These are phyloP conservation scores for Amanita fuliginea DNA, from an alignment of 768 basidiomycete genomes.

Conservation along the genomic window DNA sequence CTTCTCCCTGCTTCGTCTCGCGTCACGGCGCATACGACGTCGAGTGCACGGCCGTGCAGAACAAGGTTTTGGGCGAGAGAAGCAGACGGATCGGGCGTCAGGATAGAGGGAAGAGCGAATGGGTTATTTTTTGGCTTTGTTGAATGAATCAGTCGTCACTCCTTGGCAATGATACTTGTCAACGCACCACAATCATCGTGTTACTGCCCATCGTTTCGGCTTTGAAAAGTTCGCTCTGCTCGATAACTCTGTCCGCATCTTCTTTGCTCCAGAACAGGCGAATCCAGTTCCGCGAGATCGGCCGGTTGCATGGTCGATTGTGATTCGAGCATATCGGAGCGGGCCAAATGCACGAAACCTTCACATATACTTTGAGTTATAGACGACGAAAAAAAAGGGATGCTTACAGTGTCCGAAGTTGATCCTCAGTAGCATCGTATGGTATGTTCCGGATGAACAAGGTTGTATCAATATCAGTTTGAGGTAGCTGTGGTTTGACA, in stretches of 20 bases:
- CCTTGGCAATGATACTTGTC: slow-evolving; percentile 7
- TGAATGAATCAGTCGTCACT: not conserved
- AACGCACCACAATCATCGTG: slow-evolving; percentile 8
- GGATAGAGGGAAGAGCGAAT: slow-evolving; percentile 77
- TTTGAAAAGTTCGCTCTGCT: slow-evolving; percentile 66
- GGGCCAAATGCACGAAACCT: slow-evolving; percentile 92
- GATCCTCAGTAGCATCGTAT: too few relatives aligned
- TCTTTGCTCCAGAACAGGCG: slow-evolving; percentile 90
- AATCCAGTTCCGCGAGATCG: slow-evolving; percentile 94
- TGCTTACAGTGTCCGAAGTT: slow-evolving; percentile 71
- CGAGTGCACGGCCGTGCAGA: slow-evolving; percentile 85
- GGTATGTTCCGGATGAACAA: too few relatives aligned
- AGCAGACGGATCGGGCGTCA: slow-evolving; percentile 90
- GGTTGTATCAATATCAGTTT: slow-evolving; percentile 77
- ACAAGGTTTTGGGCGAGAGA: slow-evolving; percentile 74
- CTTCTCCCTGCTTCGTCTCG: slow-evolving; percentile 82
- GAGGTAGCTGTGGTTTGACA: slow-evolving; percentile 60
- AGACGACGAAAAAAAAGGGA: not conserved
- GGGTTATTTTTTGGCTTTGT: slow-evolving; percentile 65
- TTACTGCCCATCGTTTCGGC: slow-evolving; percentile 45
- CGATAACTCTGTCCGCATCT: slow-evolving; percentile 77
- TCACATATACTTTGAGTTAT: slow-evolving; percentile 3
- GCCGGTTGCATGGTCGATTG: too few relatives aligned
- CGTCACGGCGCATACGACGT: slow-evolving; percentile 84
- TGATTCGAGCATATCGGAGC: slow-evolving; percentile 88